phyloP scores from a whole-genome alignment of 352 stramenopile species.

The Phytophthora melonis region DNA sequence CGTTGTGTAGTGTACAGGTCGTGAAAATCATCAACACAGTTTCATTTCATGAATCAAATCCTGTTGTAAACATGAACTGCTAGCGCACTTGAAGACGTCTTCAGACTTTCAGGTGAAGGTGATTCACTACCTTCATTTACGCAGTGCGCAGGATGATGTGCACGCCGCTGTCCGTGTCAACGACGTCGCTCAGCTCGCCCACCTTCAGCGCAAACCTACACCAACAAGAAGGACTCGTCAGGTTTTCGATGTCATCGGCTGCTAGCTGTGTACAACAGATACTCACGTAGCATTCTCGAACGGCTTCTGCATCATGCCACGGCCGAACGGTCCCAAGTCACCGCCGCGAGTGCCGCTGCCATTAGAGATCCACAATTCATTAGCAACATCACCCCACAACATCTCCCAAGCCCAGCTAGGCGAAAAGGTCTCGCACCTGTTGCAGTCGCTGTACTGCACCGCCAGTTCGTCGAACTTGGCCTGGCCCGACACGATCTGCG shows the following conservation, averaged over 20 bases:
- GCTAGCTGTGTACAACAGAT: not conserved
- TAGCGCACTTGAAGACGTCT: not conserved
- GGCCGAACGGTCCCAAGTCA: constrained; percentile 91
- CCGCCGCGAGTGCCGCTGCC: constrained; percentile 81
- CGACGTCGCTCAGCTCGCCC: constrained; percentile 94
- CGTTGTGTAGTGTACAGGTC: constrained; percentile 3
- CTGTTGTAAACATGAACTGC: not conserved
- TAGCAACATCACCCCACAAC: not conserved
- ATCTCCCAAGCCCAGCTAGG: not conserved
- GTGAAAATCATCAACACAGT: constrained; percentile 12
- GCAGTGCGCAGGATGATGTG: constrained; percentile 97
- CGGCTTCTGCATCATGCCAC: constrained; percentile 93
- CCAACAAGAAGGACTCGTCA: constrained; percentile 1
- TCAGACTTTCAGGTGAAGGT: not conserved
- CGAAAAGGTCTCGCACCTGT: constrained; percentile 40
- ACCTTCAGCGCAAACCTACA: constrained; percentile 90
- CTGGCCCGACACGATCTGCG: constrained; percentile 83
- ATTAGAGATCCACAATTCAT: not conserved
- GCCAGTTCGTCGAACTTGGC: constrained; percentile 85
- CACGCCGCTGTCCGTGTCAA: constrained; percentile 96
- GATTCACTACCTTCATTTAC: constrained; percentile 35
- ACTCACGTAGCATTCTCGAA: constrained; percentile 90
- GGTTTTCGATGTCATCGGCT: not conserved
- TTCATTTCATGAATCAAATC: constrained; percentile 19
- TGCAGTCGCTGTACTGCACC: constrained; percentile 87